phyloP scores from a whole-genome alignment of 768 basidiomycete genomes.

The Podaxis sp. region DNA sequence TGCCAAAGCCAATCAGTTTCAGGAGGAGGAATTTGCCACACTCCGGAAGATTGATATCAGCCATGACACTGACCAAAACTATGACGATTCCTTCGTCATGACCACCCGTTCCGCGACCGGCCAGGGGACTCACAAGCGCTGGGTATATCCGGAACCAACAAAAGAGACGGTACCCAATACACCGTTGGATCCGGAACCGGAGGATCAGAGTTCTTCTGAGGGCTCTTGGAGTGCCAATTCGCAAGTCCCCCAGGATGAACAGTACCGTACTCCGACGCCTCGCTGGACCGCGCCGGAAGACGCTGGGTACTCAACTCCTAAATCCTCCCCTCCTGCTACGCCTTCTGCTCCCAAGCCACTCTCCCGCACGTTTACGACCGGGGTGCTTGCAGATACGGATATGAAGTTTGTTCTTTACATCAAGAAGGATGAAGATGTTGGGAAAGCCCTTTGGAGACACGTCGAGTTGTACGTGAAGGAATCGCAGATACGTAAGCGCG shows the following conservation, averaged over 20 bases:
- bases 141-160: background rate
- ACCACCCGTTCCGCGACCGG: background rate
- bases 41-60: constrained; percentile 1
- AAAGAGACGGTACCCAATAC: background rate
- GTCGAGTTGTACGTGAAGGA: background rate
- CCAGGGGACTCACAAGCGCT: background rate
- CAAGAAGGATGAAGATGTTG: constrained; percentile 5
- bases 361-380: background rate
- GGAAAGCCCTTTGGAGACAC: background rate
- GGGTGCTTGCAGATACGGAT: background rate
- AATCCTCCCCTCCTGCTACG: background rate
- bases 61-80: background rate
- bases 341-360: background rate
- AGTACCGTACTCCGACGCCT: background rate
- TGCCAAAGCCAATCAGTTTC: background rate
- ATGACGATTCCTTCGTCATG: background rate
- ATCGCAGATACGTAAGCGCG: background rate
- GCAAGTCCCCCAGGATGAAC: background rate
- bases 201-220: background rate
- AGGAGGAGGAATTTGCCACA: background rate
- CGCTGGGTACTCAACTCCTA: background rate
- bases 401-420: background rate
- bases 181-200: background rate
- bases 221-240: background rate
- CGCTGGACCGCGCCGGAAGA: background rate